A percentile compares a stretch with the other conserved stretches of the same genome.
Conservation (phyloP, 306 rosid genomes). For the Malus sieversii region DNA sequence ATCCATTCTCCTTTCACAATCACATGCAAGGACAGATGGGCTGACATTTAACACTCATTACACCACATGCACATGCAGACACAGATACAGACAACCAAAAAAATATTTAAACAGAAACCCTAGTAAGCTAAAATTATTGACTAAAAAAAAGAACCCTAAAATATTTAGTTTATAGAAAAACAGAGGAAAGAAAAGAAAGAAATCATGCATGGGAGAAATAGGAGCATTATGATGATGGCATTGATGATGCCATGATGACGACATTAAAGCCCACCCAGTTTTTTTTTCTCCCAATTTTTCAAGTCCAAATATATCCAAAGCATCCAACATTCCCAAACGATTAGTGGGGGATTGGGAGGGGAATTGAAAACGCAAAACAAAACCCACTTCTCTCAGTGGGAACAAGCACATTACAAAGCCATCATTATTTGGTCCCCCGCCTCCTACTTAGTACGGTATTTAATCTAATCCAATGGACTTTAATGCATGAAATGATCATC, state of each 20-base stretch:
- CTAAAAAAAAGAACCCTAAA: background rate
- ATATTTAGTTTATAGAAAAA: background rate
- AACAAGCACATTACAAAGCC: slow-evolving; percentile 42
- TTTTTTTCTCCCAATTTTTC: background rate
- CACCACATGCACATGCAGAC: slow-evolving; percentile 82
- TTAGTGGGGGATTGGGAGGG: slow-evolving; percentile 29
- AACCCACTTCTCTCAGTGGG: slow-evolving; percentile 61
- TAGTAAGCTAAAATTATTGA: background rate
- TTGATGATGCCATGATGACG: slow-evolving; percentile 77
- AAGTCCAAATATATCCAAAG: slow-evolving; percentile 8
- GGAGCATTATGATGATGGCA: slow-evolving; percentile 41
- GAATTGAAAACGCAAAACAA: slow-evolving; percentile 27
- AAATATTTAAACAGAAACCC: background rate
- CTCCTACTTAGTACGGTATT: slow-evolving; percentile 18
- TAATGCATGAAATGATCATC: slow-evolving; percentile 1
- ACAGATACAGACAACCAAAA: background rate
- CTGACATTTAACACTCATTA: slow-evolving; percentile 72
- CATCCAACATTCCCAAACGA: slow-evolving; percentile 19
- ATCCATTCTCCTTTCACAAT: slow-evolving; percentile 42
- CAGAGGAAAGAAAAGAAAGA: background rate
- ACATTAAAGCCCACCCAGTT: slow-evolving; percentile 18
- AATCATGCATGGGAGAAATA: background rate
- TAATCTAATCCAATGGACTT: slow-evolving; percentile 25
- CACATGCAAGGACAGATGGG: slow-evolving; percentile 65
- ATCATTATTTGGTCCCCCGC: slow-evolving; percentile 54